Evolutionary conservation across 2,329 filamentous ascomycete species (phyloP), one percentile per base, ranked within the genome.

Genomic region (Metarhizium rileyi): DNA sequence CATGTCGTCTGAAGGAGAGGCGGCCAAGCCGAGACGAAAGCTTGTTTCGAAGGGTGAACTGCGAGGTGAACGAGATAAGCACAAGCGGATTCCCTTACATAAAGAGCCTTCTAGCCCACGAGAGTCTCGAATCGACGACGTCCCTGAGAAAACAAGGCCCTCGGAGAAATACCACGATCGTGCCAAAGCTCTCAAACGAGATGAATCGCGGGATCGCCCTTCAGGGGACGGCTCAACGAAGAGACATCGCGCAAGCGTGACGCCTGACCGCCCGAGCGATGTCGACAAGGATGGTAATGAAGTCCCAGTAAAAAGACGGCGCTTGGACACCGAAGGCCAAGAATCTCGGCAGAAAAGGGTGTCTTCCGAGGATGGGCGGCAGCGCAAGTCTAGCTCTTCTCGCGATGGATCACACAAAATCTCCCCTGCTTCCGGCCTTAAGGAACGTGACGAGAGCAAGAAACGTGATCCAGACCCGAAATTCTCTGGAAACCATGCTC

Each of bases 41-140:
- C 70, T 85, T 10, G 72, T 84, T 20, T 84, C 81, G 1, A 81
- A 81, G 33, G 76, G 75, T 47, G 81, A 84, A 50, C 63, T 83
- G 36, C 78, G 80, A 53, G 77, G 76, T 9, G 77, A 81, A 58
- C 70, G 76, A 18, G 75, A 80, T 48, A 77, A 76, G 61, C 76
- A 81, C 55, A 70, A 79, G 18, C 76, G 80, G 18, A 41, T 26
- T 18, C 38, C 48, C 6, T 71, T 71, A 3, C 53, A 74, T 25
- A 76, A 77, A 54, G 77, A 80, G 36, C 70, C 74, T 1, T 66
- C 73, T 4, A 80, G 78, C 48, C 77, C 72, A 1, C 68, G 67
- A n/a, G 77, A 79, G 25, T 51, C 65, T 3, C 71, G 68, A 47
- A 64, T 66, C 27, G 77, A 81, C 5, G 77, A 80, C 6, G 48